Evolutionary conservation across 495 filamentous ascomycete genomes (phyloP).

Genomic region (Neurospora sublineolata): DNA sequence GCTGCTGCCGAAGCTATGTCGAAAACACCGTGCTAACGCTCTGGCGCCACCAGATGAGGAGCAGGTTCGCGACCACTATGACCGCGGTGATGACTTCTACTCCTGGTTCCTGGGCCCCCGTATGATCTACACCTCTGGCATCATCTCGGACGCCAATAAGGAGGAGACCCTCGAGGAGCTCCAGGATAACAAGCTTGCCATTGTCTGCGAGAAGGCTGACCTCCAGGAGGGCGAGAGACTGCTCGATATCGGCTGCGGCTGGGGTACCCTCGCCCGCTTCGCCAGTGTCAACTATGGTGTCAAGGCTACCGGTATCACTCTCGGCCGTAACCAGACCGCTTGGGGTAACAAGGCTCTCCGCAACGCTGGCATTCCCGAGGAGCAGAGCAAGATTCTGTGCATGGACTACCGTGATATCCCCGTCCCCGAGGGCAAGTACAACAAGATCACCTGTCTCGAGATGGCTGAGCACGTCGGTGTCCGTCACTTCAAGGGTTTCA

Average conservation of each 20-base stretch:
- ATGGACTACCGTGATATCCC: constrained; percentile 81
- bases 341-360: constrained; percentile 71
- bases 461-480: constrained; percentile 90
- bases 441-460: constrained; percentile 81
- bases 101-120: constrained; percentile 81
- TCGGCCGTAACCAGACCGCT: constrained; percentile 73
- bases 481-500: constrained; percentile 55
- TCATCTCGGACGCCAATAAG: constrained; percentile 62
- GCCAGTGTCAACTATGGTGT: constrained; percentile 71
- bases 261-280: constrained; percentile 75
- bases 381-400: constrained; percentile 65
- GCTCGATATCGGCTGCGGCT: constrained; percentile 79
- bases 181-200: constrained; percentile 79
- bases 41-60: constrained; percentile 52
- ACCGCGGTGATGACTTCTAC: constrained; percentile 83
- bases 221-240: constrained; percentile 59
- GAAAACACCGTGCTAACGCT: constrained; percentile 7
- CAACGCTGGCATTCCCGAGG: constrained; percentile 53
- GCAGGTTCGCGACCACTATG: constrained; percentile 79
- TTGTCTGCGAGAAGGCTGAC: constrained; percentile 77
- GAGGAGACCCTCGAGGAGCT: constrained; percentile 77
- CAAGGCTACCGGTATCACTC: constrained; percentile 65
- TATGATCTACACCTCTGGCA: constrained; percentile 82
- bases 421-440: constrained; percentile 53
- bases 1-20: background rate